Base-by-base conservation (phyloP, 345 rosid species). In the Punica granatum region DNA sequence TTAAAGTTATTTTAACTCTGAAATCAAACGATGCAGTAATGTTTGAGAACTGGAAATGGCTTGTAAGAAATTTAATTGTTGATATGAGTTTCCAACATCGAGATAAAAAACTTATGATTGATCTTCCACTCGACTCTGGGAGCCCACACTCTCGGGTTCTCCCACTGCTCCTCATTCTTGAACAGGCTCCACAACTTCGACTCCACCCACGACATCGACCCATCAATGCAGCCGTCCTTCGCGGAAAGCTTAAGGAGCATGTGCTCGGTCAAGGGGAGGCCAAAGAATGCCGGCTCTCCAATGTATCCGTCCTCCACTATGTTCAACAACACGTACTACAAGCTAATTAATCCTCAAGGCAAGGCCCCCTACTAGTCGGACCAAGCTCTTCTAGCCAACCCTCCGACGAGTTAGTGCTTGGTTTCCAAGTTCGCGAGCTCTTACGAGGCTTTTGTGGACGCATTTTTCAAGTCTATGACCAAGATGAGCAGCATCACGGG, bases 101-200 rank as follows among this genome's bases (percentile, higher is more conserved):
- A 35, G 41, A 37, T 37, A 4, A 37, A n/a, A 5, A 37, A 37
- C 11, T 33, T 16, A 6, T 62, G 23, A 2, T 31, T 21, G 39
- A 30, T 8, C 56, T 28, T 43, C 21, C 7, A 30, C 32, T 7
- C 51, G 30, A 14, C 53, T 48, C 1, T 30, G 84, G 97, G 97
- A 67, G 93, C 96, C 19, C 98, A 93, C 74, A 88, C 90, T 3
- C 84, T 92, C 13, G 97, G 98, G 56, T 92, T 92, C 60, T 69
- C 98, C 0, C 97, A 90, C 70, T 90, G 98, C 72, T 92, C 90
- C 28, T 90, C 97, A 0, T 92, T 92, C 74, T 85, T 83, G 70
- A 82, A 81, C 78, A 82, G 97, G 76, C 83, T 92, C 70, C 90
- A 83, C 81, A 90, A 76, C 67, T 92, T 92, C 90, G 79, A 80